phyloP scores from a whole-genome alignment of 345 rosid genomes.

The Viola odorata region DNA sequence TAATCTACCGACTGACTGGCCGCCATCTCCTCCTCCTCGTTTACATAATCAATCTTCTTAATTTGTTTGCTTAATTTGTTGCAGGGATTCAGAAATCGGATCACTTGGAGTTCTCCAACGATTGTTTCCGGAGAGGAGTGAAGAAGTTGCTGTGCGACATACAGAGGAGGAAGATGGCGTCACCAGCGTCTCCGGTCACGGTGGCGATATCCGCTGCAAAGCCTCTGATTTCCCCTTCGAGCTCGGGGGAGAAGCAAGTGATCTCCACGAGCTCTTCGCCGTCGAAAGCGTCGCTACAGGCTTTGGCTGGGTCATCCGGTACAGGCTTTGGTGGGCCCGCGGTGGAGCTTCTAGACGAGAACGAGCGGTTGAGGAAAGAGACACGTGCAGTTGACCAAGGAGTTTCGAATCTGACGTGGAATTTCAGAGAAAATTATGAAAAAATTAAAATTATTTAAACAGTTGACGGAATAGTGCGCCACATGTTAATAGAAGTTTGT shows the following conservation, averaged over 20 bases:
- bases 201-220: slow-evolving; percentile 13
- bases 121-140: slow-evolving; percentile 64
- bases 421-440: too few species aligned
- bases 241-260: slow-evolving; percentile 30
- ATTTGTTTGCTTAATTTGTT: not conserved
- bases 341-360: slow-evolving; percentile 35
- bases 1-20: too few species aligned
- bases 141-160: slow-evolving; percentile 66
- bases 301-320: too few species aligned
- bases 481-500: too few species aligned
- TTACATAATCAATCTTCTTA: too few species aligned
- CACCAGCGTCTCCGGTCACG: slow-evolving; percentile 6
- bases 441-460: too few species aligned
- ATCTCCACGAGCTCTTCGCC: slow-evolving; percentile 18
- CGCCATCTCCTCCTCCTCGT: too few species aligned
- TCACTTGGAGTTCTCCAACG: slow-evolving; percentile 94
- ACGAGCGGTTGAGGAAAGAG: slow-evolving; percentile 40
- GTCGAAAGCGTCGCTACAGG: slow-evolving; percentile 2
- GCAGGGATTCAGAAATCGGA: slow-evolving; percentile 91
- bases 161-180: slow-evolving; percentile 61
- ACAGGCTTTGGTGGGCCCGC: slow-evolving; percentile 3
- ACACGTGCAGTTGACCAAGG: slow-evolving; percentile 26
- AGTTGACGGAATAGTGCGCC: too few species aligned
- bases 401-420: too few species aligned
- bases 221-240: slow-evolving; percentile 25